Conservation (phyloP, 106 monocot genomes). For the Dioscorea alata region DNA sequence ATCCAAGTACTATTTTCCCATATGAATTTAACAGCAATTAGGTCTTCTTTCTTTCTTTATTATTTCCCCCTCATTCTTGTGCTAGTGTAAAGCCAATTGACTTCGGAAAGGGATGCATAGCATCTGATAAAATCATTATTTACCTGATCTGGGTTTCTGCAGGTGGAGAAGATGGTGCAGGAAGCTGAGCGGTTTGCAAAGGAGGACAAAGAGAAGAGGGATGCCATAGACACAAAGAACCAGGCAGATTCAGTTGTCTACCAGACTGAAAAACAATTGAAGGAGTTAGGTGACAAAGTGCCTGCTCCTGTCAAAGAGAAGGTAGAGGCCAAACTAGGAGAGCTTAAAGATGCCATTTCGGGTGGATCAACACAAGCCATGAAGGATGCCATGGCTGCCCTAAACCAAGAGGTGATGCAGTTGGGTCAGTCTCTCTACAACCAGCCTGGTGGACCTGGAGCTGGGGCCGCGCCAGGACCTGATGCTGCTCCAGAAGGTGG, state of each 20-base stretch:
- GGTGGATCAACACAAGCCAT: slow-evolving; percentile 57
- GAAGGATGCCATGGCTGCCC: slow-evolving; percentile 63
- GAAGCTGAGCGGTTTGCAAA: slow-evolving; percentile 82
- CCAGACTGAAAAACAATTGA: slow-evolving; percentile 86
- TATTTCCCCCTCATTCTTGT: too few relatives aligned
- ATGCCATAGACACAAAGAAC: slow-evolving; percentile 89
- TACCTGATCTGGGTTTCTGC: not conserved
- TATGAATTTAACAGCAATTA: too few relatives aligned
- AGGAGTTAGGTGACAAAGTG: slow-evolving; percentile 80
- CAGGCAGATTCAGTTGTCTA: slow-evolving; percentile 76
- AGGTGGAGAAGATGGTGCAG: slow-evolving; percentile 88
- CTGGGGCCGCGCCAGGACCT: slow-evolving; percentile 31
- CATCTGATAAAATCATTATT: too few relatives aligned
- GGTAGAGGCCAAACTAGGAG: slow-evolving; percentile 67
- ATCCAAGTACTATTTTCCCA: too few relatives aligned
- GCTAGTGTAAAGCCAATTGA: too few relatives aligned
- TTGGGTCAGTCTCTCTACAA: slow-evolving; percentile 81
- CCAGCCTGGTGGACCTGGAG: slow-evolving; percentile 52
- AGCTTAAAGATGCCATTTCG: slow-evolving; percentile 68
- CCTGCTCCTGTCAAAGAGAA: slow-evolving; percentile 68
- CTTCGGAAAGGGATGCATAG: too few relatives aligned
- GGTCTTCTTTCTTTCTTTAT: too few relatives aligned
- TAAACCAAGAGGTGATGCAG: slow-evolving; percentile 92
- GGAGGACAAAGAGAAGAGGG: slow-evolving; percentile 92
- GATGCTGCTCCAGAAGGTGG: slow-evolving; percentile 21